phyloP scores from a whole-genome alignment of 2,329 filamentous ascomycete genomes.

The Beauveria australis region DNA sequence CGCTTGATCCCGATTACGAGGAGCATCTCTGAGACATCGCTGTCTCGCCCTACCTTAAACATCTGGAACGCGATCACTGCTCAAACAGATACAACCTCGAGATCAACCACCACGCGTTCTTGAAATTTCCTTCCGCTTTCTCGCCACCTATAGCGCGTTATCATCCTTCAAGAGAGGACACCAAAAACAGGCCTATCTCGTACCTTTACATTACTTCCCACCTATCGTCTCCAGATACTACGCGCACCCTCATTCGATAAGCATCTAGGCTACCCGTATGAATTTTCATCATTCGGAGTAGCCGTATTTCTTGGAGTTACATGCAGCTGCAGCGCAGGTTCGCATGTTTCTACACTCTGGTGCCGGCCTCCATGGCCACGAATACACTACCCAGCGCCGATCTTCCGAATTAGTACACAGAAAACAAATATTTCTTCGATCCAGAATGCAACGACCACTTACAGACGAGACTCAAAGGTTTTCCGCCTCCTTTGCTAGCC shows the following conservation, averaged over 20 bases:
- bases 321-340: conserved; percentile 8
- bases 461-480: conserved; percentile 19
- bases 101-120: not conserved
- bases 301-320: not conserved
- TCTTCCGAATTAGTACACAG: conserved; percentile 24
- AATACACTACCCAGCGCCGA: conserved; percentile 39
- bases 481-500: not conserved
- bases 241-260: not conserved
- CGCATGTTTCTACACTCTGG: conserved; percentile 53
- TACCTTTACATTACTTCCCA: not conserved
- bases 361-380: conserved; percentile 52
- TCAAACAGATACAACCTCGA: not conserved
- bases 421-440: conserved; percentile 34
- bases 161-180: not conserved
- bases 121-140: not conserved
- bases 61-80: not conserved
- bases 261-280: not conserved
- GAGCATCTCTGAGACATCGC: too few species aligned
- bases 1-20: too few species aligned
- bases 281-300: not conserved
- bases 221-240: not conserved
- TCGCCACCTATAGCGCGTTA: too few species aligned
- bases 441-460: conserved; percentile 30
- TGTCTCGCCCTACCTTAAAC: too few species aligned
- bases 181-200: not conserved